phyloP scores from a whole-genome alignment of 164 flowering plant species.

The Vitis amurensis region DNA sequence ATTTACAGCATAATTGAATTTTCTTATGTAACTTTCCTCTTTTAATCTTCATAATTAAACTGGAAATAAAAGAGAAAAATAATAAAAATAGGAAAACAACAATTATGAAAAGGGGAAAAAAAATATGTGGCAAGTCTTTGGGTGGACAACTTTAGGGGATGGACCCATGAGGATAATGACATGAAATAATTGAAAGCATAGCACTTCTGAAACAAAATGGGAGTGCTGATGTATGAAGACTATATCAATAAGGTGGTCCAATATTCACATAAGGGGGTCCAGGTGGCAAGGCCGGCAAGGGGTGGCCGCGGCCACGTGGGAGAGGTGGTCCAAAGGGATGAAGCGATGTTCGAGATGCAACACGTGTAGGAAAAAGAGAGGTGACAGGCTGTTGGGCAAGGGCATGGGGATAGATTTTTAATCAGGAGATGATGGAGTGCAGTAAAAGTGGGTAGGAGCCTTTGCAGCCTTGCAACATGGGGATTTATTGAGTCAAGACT shows the following conservation, averaged over 20 bases:
- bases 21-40: conserved; percentile 1
- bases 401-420: not conserved
- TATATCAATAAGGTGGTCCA: conserved; percentile 34
- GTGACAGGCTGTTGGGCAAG: conserved; percentile 37
- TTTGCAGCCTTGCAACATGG: conserved; percentile 8
- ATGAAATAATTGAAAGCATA: conserved; percentile 38
- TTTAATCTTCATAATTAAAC: not conserved
- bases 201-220: conserved; percentile 14
- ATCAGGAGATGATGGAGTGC: not conserved
- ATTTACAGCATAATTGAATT: conserved; percentile 11
- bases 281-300: conserved; percentile 41
- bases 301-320: conserved; percentile 52
- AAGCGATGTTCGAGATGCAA: not conserved
- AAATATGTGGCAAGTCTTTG: conserved; percentile 1
- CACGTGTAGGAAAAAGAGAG: conserved; percentile 17
- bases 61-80: too few species aligned
- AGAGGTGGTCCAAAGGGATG: conserved; percentile 42
- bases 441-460: not conserved
- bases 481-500: conserved; percentile 4
- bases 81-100: not conserved
- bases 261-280: conserved; percentile 14
- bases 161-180: conserved; percentile 39
- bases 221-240: conserved; percentile 8
- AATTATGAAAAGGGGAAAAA: too few species aligned
- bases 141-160: conserved; percentile 11